phyloP scores from a whole-genome alignment of 139 green algal genomes.

The Coelastrella sp. region DNA sequence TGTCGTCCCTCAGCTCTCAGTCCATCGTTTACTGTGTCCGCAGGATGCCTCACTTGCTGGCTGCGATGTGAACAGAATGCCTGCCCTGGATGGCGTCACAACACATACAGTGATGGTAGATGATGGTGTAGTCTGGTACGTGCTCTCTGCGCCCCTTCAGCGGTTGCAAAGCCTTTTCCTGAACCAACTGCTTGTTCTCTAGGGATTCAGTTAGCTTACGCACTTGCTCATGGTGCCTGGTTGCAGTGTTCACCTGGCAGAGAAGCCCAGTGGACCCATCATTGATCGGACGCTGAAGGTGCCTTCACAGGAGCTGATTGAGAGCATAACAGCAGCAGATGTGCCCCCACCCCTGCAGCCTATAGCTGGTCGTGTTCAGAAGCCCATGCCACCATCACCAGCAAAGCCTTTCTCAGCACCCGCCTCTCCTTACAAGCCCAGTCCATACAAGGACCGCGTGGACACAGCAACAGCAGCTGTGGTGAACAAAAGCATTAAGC shows the following conservation, averaged over 20 bases:
- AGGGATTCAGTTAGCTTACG: too few species aligned
- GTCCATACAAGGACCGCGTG: constrained; percentile 48
- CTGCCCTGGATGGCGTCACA: neutral
- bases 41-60: constrained; percentile 20
- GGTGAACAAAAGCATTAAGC: constrained; percentile 8
- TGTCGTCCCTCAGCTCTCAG: too few species aligned
- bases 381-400: constrained; percentile 36
- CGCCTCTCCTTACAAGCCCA: constrained; percentile 36
- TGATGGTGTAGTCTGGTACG: constrained; percentile 40
- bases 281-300: neutral
- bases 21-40: neutral
- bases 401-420: constrained; percentile 36
- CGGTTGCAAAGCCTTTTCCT: too few species aligned
- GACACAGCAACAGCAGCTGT: constrained; percentile 42
- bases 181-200: too few species aligned
- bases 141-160: too few species aligned
- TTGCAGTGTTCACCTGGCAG: constrained; percentile 8
- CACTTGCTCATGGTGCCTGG: too few species aligned
- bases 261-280: neutral
- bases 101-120: constrained; percentile 6
- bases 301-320: neutral
- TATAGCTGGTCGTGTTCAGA: constrained; percentile 36
- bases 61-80: neutral
- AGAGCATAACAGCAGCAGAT: constrained; percentile 8
- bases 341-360: constrained; percentile 37